A percentile compares a stretch with the other conserved stretches of the same genome.
phyloP scores from a whole-genome alignment of 1,284 basidiomycete species.

The Cryptococcus jaspeensis region DNA sequence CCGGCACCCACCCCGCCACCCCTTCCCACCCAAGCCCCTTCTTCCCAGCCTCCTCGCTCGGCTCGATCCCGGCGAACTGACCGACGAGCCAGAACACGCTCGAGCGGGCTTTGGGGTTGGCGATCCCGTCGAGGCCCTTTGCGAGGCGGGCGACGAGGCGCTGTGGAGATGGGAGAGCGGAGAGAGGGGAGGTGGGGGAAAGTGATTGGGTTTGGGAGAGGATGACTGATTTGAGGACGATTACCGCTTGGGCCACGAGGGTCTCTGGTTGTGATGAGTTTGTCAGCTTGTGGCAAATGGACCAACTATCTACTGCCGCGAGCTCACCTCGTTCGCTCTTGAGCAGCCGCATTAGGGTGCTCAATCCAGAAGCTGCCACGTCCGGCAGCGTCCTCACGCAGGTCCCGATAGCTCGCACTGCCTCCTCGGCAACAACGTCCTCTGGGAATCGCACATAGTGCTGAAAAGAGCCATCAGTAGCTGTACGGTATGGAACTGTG shows the following conservation, averaged over 20 bases:
- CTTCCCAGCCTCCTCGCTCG: slow-evolving; percentile 5
- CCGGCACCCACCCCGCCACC: slow-evolving; percentile 72
- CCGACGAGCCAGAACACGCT: slow-evolving; percentile 89
- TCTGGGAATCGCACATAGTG: slow-evolving; percentile 73
- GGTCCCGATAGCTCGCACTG: slow-evolving; percentile 73
- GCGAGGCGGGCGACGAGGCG: slow-evolving; percentile 73
- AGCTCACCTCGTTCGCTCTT: slow-evolving; percentile 60
- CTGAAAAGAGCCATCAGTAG: too few species aligned
- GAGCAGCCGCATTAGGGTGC: slow-evolving; percentile 72
- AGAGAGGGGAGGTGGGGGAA: slow-evolving; percentile 5
- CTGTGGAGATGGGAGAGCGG: slow-evolving; percentile 55
- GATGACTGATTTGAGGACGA: slow-evolving; percentile 79
- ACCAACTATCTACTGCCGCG: slow-evolving; percentile 16
- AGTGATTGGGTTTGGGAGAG: slow-evolving; percentile 51
- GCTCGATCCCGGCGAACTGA: slow-evolving; percentile 62
- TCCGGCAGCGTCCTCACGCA: slow-evolving; percentile 68
- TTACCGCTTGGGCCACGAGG: slow-evolving; percentile 71
- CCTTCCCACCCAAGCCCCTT: slow-evolving; percentile 51
- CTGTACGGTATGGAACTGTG: too few species aligned
- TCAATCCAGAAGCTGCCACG: slow-evolving; percentile 67
- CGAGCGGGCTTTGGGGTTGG: slow-evolving; percentile 72
- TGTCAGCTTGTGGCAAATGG: slow-evolving; percentile 5
- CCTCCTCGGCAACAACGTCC: slow-evolving; percentile 65
- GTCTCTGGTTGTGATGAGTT: slow-evolving; percentile 54
- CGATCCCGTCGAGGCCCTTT: slow-evolving; percentile 70